phyloP scores from a whole-genome alignment of 2,329 filamentous ascomycete genomes.

The Neocatenulostroma microsporum region DNA sequence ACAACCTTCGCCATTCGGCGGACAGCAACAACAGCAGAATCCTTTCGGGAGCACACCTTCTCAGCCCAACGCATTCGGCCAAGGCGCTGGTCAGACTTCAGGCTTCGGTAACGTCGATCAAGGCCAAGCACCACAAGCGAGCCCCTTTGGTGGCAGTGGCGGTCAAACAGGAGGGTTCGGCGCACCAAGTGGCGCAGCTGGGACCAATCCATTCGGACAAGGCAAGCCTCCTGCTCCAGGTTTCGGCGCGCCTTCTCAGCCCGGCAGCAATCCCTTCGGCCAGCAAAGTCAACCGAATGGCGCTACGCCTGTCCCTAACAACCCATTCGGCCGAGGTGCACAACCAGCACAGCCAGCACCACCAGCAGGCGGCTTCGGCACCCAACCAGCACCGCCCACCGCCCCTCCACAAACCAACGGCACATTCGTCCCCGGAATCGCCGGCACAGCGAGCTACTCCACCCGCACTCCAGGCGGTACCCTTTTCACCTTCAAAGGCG shows the following conservation, averaged over 20 bases:
- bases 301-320: too few relatives aligned
- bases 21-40: slow-evolving; percentile 8
- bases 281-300: slow-evolving; percentile 8
- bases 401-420: slow-evolving; percentile 12
- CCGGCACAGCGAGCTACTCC: slow-evolving; percentile 5
- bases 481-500: slow-evolving; percentile 56
- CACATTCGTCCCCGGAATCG: not conserved
- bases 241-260: slow-evolving; percentile 23
- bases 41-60: not conserved
- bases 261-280: slow-evolving; percentile 13
- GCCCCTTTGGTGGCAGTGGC: slow-evolving; percentile 3
- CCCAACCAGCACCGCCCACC: slow-evolving; percentile 36
- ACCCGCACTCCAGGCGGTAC: slow-evolving; percentile 27
- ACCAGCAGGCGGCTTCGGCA: slow-evolving; percentile 4
- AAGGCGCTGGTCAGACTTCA: slow-evolving; percentile 1
- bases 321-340: too few relatives aligned
- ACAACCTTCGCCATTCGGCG: slow-evolving; percentile 11
- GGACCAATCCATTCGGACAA: slow-evolving; percentile 5
- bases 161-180: not conserved
- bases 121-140: slow-evolving; percentile 1
- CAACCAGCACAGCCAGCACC: slow-evolving; percentile 17
- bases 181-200: not conserved
- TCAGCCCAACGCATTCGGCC: slow-evolving; percentile 5
- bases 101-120: slow-evolving; percentile 6
- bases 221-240: slow-evolving; percentile 12